Percentiles rank a stretch among this genome's conserved stretches.
These are phyloP conservation scores for Hanseniaspora hatyaiensis DNA, from an alignment of 805 yeast genomes.

Conservation along the genomic window DNA sequence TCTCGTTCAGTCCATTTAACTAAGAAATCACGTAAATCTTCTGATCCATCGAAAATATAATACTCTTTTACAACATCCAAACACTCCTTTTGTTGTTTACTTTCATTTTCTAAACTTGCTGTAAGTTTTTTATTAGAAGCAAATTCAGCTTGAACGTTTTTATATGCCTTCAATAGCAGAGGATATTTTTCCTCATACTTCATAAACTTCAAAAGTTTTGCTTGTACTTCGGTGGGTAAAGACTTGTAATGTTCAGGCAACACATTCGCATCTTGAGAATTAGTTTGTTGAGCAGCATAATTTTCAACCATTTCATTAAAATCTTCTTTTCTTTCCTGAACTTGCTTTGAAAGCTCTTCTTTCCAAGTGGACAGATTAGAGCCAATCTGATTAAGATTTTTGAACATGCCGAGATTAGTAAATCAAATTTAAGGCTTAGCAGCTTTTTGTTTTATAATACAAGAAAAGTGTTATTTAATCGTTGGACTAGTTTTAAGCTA, in stretches of 20 bases:
- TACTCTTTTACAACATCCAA: conserved; percentile 5
- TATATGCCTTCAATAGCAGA: conserved; percentile 68
- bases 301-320: conserved; percentile 14
- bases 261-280: background rate
- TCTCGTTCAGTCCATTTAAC: conserved; percentile 12
- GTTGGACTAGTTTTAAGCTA: too few species aligned
- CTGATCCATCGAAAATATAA: conserved; percentile 2
- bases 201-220: conserved; percentile 59
- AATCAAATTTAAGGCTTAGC: too few species aligned
- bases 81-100: conserved; percentile 4
- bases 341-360: conserved; percentile 15
- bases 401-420: background rate
- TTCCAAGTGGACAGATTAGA: conserved; percentile 16
- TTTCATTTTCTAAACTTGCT: background rate
- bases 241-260: conserved; percentile 16
- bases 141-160: conserved; percentile 23
- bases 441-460: too few species aligned
- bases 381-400: conserved; percentile 14
- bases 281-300: conserved; percentile 8
- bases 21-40: conserved; percentile 11
- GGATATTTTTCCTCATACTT: conserved; percentile 92
- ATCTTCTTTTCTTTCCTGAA: conserved; percentile 15
- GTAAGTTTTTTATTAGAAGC: background rate
- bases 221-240: conserved; percentile 41
- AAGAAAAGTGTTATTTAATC: too few species aligned